Evolutionary conservation across 495 filamentous ascomycete genomes (phyloP).

Genomic region (Penicillium antarcticum): DNA sequence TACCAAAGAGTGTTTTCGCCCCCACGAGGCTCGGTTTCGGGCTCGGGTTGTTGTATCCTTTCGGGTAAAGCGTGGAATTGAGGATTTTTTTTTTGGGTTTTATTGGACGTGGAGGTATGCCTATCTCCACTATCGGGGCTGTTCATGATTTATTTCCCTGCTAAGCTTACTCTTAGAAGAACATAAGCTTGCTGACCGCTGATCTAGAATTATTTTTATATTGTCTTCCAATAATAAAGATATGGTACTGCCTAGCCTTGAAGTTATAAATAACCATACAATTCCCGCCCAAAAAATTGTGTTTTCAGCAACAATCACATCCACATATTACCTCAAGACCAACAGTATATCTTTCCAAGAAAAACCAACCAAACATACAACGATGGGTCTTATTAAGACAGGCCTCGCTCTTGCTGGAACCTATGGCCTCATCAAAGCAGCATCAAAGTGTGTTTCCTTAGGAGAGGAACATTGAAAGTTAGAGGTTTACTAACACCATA

Average conservation of each 20-base stretch:
- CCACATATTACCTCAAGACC: too few species aligned
- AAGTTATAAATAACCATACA: too few species aligned
- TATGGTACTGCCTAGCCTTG: too few species aligned
- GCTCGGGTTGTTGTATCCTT: constrained; percentile 12
- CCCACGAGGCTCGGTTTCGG: constrained; percentile 6
- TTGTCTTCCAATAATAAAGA: too few species aligned
- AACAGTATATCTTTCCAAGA: too few species aligned
- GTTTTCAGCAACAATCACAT: too few species aligned
- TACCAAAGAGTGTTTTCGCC: constrained; percentile 1
- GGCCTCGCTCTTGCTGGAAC: constrained; percentile 9
- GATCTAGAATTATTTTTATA: too few species aligned
- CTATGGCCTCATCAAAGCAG: constrained; percentile 15
- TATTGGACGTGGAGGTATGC: background rate
- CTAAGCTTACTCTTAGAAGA: background rate
- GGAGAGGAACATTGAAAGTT: too few species aligned
- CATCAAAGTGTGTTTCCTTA: constrained; percentile 5
- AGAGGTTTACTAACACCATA: background rate
- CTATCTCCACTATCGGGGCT: background rate
- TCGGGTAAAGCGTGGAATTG: constrained; percentile 8
- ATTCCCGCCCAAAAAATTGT: too few species aligned
- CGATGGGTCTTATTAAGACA: constrained; percentile 19
- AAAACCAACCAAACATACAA: too few species aligned
- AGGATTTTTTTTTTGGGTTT: background rate
- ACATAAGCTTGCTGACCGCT: too few species aligned
- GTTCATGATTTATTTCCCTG: background rate